phyloP scores from a whole-genome alignment of 805 yeast genomes.

The Maudiozyma serrabonitensis region DNA sequence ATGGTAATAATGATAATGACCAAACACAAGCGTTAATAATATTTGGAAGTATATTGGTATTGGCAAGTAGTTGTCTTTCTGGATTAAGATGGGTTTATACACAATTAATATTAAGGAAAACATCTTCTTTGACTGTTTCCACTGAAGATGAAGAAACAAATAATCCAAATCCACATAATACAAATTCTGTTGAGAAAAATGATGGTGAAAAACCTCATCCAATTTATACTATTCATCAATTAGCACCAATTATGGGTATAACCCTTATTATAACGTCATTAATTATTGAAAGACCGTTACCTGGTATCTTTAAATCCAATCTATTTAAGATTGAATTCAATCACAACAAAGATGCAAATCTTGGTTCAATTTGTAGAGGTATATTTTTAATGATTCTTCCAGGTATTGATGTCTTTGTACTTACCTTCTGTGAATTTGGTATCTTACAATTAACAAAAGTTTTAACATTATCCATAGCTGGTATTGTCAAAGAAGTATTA shows the following conservation, averaged over 20 bases:
- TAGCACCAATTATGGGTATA: conserved; percentile 76
- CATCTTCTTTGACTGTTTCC: conserved; percentile 32
- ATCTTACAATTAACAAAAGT: conserved; percentile 75
- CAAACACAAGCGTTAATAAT: conserved; percentile 10
- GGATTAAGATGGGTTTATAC: conserved; percentile 96
- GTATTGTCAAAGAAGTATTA: conserved; percentile 83
- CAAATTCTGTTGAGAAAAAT: background rate
- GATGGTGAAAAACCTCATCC: conserved; percentile 46
- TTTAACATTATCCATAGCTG: conserved; percentile 79
- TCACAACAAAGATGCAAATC: conserved; percentile 4
- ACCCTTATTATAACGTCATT: conserved; percentile 54
- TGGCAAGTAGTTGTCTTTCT: conserved; percentile 69
- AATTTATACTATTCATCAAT: conserved; percentile 68
- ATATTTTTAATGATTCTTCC: conserved; percentile 59
- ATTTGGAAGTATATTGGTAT: conserved; percentile 64
- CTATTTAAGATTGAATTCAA: conserved; percentile 13
- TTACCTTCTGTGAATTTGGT: conserved; percentile 84
- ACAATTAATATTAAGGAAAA: conserved; percentile 62
- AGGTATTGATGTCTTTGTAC: conserved; percentile 76
- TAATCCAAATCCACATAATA: background rate
- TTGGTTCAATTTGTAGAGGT: conserved; percentile 39
- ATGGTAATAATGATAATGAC: conserved; percentile 10
- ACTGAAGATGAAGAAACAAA: background rate
- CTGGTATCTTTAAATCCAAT: conserved; percentile 17
- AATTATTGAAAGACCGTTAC: conserved; percentile 51